Evolutionary conservation across 257 asterid species (phyloP), one percentile per base, ranked within the genome.

Genomic region (Ilex asprella): DNA sequence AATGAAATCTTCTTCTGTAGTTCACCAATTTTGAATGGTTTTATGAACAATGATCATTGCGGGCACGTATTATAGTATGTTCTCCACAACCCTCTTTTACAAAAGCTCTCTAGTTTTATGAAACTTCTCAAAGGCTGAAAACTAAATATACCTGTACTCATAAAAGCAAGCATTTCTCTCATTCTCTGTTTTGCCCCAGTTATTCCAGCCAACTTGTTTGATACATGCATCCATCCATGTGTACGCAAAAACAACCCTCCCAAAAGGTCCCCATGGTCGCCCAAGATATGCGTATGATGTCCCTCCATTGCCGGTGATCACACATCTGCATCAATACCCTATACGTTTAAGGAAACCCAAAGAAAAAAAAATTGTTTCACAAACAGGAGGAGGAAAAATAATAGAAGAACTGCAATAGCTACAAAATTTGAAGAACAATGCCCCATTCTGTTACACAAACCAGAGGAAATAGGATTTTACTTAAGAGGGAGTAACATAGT

Each of bases 221-320:
- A 93, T 67, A 62, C 97, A 93, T 57, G 66, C 82, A 70, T 89
- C 97, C 84, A 93, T 85, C 63, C 64, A 82, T 1, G 94, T 80
- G 80, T 87, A 70, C 0, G 94, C 97, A 16, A 67, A 93, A 16
- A 93, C 90, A 53, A 93, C 99, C 74, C 99, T 78, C 51, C 96
- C 99, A 55, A 89, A 93, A 31, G 97, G 99, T 53, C 99, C 99
- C 99, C 97, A 89, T 39, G 97, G 99, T 30, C 97, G 86, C 61
- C 99, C 97, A 39, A 93, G 97, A 71, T 72, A 76, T 3, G 75
- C 4, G 66, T 89, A 87, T 31, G 84, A 75, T 41, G 80, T 61
- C 39, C 73, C 88, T 39, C 99, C 97, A 59, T 67, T 82, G 16
- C 96, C 97, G 59, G 97, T 93, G 63, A 93, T 89, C 61, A 84